Evolutionary conservation across 306 rosid species (phyloP), one percentile per base, ranked within the genome.

Genomic region (Cicer pinnatifidum): DNA sequence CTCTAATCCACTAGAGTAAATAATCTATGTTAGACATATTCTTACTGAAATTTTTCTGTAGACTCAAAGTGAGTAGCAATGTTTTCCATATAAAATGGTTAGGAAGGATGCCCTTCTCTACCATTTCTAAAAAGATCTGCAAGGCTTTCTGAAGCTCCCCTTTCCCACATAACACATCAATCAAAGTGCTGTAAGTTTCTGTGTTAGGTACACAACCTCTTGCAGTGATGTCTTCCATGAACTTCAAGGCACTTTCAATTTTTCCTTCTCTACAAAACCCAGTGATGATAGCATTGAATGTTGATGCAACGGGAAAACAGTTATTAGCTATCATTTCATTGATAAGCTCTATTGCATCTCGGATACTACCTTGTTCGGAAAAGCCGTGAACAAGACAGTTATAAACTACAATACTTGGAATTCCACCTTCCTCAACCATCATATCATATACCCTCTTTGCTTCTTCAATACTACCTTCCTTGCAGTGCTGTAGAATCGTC

Each of bases 401-500:
- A 61, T 83, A 88, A 75, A 91, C 87, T 9, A 88, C 53, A 76
- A 85, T 82, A 77, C 88, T 83, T 75, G 97, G 93, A 65, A 77
- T 65, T 45, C 89, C 86, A 40, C 88, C 88, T 85, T 88, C 88
- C 5, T 45, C 53, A 50, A 83, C 46, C 84, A 91, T 83, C 77
- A 83, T 73, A 84, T 83, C 79, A 13, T 86, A 91, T 67, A 81
- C 66, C 15, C 43, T 78, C 83, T 82, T 91, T n/a, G 97, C 93
- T 65, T 85, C 87, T 77, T 83, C 84, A 48, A 80, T 48, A 2
- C 89, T 10, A 2, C 91, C 82, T 69, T 91, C 83, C 39, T 79
- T 62, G 72, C 87, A 85, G 53, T 75, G 79, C 37, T 75, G 58
- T 62, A 89, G 52, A 69, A 89, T 85, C 45, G 33, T 79, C 72